Evolutionary conservation across 2,329 filamentous ascomycete species (phyloP), one percentile per base, ranked within the genome.

Genomic region (Colletotrichum ledebouriae): DNA sequence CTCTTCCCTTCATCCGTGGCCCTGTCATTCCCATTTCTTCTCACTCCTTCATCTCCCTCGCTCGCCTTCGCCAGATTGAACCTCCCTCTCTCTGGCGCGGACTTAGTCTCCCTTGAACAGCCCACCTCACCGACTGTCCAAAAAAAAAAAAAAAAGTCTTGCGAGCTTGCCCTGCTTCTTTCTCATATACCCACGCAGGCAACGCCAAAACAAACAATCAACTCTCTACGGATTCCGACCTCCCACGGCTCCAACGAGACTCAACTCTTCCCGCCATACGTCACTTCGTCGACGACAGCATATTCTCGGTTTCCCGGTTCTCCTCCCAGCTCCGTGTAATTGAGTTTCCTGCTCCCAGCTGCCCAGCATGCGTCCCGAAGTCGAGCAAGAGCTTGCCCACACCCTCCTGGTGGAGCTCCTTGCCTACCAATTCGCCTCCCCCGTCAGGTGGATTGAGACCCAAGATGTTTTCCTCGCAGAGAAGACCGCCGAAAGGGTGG

Each of bases 371-470:
- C 93, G 93, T 86, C 96, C 96, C 81, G 96, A 99, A 89, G 87
- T 98, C 82, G 95, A 99, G 90, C 96, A 99, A 84, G 96, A 99
- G 87, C 93, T 99, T 82, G 92, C 96, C 78, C 95, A 99, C 83
- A 98, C 95, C 74, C 89, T 99, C 83, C 92, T 99, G 79, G 93
- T 99, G 73, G 96, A 99, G 90, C 93, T 99, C 72, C 90, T 99
- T 75, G 96, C 96, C 85, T 99, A 98, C 83, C 96, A 99, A 81
- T 99, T 99, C 82, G 96, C 96, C 76, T 98, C 95, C 62, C 96
- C 96, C 58, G 96, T 99, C 75, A 91, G 96, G 90, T 99, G 96
- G 96, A 99, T 99, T 82, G 96, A 99, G 84, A 99, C 96, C 63
- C 96, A 99, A 84, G 96, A 99, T 95, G 96, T 99, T 75, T 96